Evolutionary conservation across 768 basidiomycete genomes (phyloP).

Genomic region (Russula foetens): DNA sequence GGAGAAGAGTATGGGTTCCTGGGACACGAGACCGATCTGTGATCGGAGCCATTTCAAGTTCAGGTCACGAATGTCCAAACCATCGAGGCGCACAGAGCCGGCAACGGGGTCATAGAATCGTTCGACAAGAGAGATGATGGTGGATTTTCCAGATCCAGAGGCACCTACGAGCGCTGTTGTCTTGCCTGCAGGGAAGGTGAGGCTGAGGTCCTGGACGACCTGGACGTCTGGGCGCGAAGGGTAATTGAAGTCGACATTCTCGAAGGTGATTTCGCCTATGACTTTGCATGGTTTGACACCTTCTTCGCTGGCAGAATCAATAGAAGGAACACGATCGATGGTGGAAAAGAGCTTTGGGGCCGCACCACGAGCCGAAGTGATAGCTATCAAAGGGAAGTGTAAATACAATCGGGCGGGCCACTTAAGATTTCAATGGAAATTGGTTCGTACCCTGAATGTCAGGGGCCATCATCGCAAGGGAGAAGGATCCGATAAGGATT

Average conservation of each 20-base stretch:
- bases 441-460: constrained; percentile 34
- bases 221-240: constrained; percentile 74
- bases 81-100: constrained; percentile 39
- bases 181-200: constrained; percentile 53
- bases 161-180: constrained; percentile 36
- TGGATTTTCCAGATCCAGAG: constrained; percentile 33
- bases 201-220: constrained; percentile 61
- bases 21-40: constrained; percentile 44
- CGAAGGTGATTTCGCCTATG: constrained; percentile 61
- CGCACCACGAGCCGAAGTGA: constrained; percentile 72
- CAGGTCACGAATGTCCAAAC: constrained; percentile 35
- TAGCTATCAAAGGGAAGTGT: constrained; percentile 36
- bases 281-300: constrained; percentile 65
- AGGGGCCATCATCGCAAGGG: constrained; percentile 70
- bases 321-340: constrained; percentile 80
- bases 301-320: constrained; percentile 65
- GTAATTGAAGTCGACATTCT: constrained; percentile 74
- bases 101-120: constrained; percentile 44
- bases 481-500: constrained; percentile 82
- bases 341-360: constrained; percentile 87
- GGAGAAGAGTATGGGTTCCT: constrained; percentile 43
- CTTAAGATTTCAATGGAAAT: not conserved
- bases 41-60: constrained; percentile 43
- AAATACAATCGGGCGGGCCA: not conserved
- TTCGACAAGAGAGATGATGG: constrained; percentile 39